Conservation (phyloP, 352 stramenopile species). For the Aphanomyces stellatus region DNA sequence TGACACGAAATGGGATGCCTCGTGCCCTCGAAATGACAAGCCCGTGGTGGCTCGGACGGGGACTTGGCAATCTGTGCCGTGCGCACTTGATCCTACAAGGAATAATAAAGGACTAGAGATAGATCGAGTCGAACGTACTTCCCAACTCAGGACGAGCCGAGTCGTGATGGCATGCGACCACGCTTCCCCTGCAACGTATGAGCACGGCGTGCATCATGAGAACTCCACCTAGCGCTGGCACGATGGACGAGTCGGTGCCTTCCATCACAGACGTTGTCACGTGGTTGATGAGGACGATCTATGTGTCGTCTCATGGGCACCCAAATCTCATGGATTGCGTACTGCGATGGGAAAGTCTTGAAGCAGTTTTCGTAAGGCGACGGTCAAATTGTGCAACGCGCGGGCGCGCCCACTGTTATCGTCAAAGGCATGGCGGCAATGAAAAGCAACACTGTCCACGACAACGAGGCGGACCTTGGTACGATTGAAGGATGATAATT, state of each 20-base stretch:
- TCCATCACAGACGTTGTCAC: constrained; percentile 36
- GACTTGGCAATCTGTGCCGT: constrained; percentile 15
- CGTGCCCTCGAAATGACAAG: neutral
- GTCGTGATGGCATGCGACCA: constrained; percentile 62
- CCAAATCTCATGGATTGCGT: neutral
- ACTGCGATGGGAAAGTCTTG: constrained; percentile 48
- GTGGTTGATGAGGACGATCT: constrained; percentile 67
- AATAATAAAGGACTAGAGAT: neutral
- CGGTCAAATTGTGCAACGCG: constrained; percentile 61
- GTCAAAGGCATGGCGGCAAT: constrained; percentile 85
- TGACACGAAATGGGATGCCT: neutral
- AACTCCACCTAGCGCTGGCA: constrained; percentile 29
- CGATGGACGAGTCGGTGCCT: constrained; percentile 24
- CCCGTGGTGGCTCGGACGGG: neutral
- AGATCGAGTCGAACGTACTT: constrained; percentile 29
- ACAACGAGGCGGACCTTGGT: constrained; percentile 79
- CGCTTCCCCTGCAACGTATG: constrained; percentile 57
- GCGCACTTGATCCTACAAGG: constrained; percentile 11
- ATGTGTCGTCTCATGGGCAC: neutral
- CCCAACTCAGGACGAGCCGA: constrained; percentile 52
- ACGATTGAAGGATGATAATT: constrained; percentile 6
- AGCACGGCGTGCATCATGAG: too few relatives aligned
- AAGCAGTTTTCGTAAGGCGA: constrained; percentile 52
- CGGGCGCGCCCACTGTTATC: constrained; percentile 54
- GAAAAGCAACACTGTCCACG: constrained; percentile 92